phyloP scores from a whole-genome alignment of 495 filamentous ascomycete species.

The Tuber calosporum region DNA sequence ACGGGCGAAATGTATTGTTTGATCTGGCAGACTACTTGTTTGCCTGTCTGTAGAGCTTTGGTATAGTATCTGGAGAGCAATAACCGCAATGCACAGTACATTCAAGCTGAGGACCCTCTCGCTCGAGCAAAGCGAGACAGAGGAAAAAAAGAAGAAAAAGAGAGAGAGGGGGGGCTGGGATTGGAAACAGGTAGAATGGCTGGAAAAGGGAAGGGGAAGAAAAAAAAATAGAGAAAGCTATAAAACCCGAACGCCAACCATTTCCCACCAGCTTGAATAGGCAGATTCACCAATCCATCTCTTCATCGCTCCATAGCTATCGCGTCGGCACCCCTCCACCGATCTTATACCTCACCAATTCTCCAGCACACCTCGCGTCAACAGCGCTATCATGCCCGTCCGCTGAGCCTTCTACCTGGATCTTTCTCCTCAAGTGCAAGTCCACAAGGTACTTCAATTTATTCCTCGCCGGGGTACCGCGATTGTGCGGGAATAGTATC shows the following conservation, averaged over 20 bases:
- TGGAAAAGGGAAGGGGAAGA: neutral
- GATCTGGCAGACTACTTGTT: neutral
- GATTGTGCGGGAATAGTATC: constrained; percentile 69
- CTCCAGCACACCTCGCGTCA: constrained; percentile 80
- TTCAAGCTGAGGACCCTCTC: neutral
- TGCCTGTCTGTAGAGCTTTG: neutral
- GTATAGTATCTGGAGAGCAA: neutral
- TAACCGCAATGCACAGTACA: neutral
- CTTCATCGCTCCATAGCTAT: neutral
- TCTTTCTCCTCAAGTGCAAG: constrained; percentile 59
- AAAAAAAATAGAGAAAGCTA: no score
- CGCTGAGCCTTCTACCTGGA: constrained; percentile 62
- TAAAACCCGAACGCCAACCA: neutral
- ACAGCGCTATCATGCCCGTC: constrained; percentile 80
- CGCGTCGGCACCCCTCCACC: constrained; percentile 54
- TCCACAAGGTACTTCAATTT: constrained; percentile 63
- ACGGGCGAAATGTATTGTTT: neutral
- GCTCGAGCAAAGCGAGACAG: neutral
- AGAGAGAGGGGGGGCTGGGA: no score
- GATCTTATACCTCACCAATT: constrained; percentile 66
- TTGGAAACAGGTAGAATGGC: neutral
- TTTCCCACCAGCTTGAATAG: neutral
- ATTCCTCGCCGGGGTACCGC: constrained; percentile 66
- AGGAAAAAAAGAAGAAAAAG: neutral
- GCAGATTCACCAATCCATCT: neutral